These are phyloP conservation scores for Pseudogymnoascus sp. DNA, from an alignment of 2,329 filamentous ascomycete species.

Conservation along the genomic window DNA sequence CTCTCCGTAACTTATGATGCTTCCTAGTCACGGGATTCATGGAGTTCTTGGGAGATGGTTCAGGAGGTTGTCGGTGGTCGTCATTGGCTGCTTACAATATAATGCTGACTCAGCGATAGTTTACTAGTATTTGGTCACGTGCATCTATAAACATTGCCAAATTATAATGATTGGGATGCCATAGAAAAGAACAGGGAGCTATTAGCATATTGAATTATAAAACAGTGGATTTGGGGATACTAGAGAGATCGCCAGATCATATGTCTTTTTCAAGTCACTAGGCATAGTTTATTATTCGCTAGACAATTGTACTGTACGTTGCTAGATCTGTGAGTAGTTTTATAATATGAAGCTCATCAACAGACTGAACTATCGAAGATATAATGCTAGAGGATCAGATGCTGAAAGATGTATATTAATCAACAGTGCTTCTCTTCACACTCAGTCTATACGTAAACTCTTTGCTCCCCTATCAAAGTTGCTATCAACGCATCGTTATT, in stretches of 20 bases:
- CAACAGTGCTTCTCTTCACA: constrained; percentile 3
- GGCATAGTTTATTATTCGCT: not conserved
- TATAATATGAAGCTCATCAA: not conserved
- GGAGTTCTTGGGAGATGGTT: not conserved
- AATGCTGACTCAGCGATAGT: not conserved
- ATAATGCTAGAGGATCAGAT: not conserved
- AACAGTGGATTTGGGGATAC: not conserved
- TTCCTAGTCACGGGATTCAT: not conserved
- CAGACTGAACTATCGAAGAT: not conserved
- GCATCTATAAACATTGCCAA: not conserved
- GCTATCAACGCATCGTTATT: not conserved
- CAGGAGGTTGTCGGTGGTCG: not conserved
- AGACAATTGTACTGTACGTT: not conserved
- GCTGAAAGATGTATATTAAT: constrained; percentile 5
- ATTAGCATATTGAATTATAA: not conserved
- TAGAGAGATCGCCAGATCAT: not conserved
- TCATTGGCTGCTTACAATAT: not conserved
- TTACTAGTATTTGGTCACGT: not conserved
- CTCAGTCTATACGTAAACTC: constrained; percentile 4
- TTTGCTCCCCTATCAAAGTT: not conserved
- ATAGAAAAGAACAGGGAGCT: not conserved
- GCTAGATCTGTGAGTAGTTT: not conserved
- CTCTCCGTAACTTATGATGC: not conserved
- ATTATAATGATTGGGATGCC: not conserved
- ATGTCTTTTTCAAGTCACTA: not conserved